Evolutionary conservation across 2,329 filamentous ascomycete species (phyloP).

Genomic region (Colletotrichum noveboracense): DNA sequence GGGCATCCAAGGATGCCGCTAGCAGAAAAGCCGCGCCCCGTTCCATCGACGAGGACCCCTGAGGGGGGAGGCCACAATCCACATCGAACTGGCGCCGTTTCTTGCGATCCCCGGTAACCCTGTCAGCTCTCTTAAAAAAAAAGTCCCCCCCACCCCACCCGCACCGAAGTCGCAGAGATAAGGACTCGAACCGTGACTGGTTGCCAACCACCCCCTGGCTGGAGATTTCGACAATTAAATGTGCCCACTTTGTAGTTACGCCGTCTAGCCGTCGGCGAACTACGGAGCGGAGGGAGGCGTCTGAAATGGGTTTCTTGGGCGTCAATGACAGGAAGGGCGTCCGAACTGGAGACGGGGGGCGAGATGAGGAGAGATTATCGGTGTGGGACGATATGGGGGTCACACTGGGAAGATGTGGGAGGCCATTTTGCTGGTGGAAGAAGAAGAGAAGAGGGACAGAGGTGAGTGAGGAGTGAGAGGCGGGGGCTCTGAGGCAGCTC

Average conservation of each 20-base stretch:
- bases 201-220: neutral
- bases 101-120: neutral
- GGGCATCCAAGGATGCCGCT: neutral
- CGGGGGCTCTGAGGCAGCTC: neutral
- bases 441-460: neutral
- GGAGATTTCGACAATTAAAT: neutral
- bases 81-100: neutral
- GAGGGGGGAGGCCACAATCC: neutral
- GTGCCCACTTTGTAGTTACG: conserved; percentile 4
- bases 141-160: neutral
- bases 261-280: conserved; percentile 7
- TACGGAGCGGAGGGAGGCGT: neutral
- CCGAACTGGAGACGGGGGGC: neutral
- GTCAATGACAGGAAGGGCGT: neutral
- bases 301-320: neutral
- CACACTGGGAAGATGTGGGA: neutral
- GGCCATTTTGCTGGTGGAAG: neutral
- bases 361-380: neutral
- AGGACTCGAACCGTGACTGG: conserved; percentile 9
- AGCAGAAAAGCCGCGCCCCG: neutral
- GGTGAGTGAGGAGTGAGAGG: neutral
- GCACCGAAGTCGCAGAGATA: conserved; percentile 16
- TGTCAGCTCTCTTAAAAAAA: neutral
- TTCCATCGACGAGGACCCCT: neutral
- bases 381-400: neutral